These are phyloP conservation scores for Entomortierella beljakovae DNA, from an alignment of 192 early-diverging fungal genomes.

Conservation along the genomic window DNA sequence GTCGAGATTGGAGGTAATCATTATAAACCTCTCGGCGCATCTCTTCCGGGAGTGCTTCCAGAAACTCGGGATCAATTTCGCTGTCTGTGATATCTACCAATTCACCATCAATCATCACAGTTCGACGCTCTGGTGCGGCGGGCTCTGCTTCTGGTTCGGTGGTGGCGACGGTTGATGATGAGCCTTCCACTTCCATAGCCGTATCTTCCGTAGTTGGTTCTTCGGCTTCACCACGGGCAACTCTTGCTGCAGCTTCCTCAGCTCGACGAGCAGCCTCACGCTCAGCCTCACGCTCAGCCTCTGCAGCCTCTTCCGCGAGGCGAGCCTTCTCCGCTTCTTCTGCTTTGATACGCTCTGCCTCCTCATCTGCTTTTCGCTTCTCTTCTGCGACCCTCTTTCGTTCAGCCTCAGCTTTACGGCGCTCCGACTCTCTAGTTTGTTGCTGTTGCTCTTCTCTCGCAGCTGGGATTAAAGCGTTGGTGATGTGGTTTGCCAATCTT, in stretches of 20 bases:
- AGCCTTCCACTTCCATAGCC: constrained; percentile 28
- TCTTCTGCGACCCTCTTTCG: constrained; percentile 60
- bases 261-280: constrained; percentile 51
- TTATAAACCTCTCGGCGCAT: constrained; percentile 92
- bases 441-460: constrained; percentile 78
- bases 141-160: constrained; percentile 30
- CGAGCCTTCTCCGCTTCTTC: constrained; percentile 57
- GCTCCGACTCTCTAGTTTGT: constrained; percentile 65
- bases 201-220: constrained; percentile 39
- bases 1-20: constrained; percentile 71
- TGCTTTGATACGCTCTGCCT: constrained; percentile 53
- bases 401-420: constrained; percentile 68
- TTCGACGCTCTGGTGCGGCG: constrained; percentile 53
- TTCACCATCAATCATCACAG: constrained; percentile 82
- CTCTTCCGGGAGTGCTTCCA: constrained; percentile 95
- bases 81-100: constrained; percentile 91
- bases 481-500: constrained; percentile 68
- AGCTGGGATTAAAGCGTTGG: constrained; percentile 80
- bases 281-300: constrained; percentile 51
- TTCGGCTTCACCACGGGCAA: constrained; percentile 35
- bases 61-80: constrained; percentile 94
- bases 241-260: constrained; percentile 35
- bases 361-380: constrained; percentile 56
- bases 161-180: constrained; percentile 4
- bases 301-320: constrained; percentile 34